A percentile compares a stretch with the other conserved stretches of the same genome.
Evolutionary conservation across 345 rosid genomes (phyloP).

Genomic region (Kandelia obovata): DNA sequence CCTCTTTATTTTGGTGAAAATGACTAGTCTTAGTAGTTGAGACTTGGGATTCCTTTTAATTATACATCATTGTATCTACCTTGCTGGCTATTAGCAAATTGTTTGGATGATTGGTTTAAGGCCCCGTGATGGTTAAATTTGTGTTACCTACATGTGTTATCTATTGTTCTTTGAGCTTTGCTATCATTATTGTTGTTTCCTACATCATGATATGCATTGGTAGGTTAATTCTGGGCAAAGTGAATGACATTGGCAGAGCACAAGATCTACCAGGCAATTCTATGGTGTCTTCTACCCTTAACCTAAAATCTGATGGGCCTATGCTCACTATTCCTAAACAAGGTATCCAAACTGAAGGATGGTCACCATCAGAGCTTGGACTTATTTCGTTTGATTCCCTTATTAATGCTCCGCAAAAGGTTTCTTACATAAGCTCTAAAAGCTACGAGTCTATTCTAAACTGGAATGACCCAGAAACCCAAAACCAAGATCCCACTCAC

Average conservation of each 20-base stretch:
- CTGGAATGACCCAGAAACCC: slow-evolving; percentile 26
- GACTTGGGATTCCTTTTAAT: slow-evolving; percentile 21
- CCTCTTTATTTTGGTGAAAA: slow-evolving; percentile 22
- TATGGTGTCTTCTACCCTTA: slow-evolving; percentile 29
- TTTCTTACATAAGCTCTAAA: slow-evolving; percentile 21
- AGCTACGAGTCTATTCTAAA: slow-evolving; percentile 25
- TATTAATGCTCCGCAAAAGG: slow-evolving; percentile 37
- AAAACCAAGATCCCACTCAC: slow-evolving; percentile 30
- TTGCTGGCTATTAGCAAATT: too few relatives aligned
- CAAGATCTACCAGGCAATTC: slow-evolving; percentile 28
- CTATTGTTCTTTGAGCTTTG: too few relatives aligned
- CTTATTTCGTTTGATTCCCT: slow-evolving; percentile 46
- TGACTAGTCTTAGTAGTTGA: slow-evolving; percentile 9
- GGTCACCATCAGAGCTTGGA: slow-evolving; percentile 41
- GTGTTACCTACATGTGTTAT: too few relatives aligned
- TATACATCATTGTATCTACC: too few relatives aligned
- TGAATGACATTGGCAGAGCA: slow-evolving; percentile 28
- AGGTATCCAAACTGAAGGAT: slow-evolving; percentile 25
- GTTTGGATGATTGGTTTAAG: background rate
- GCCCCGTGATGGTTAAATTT: too few relatives aligned
- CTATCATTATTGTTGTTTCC: too few relatives aligned
- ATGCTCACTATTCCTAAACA: slow-evolving; percentile 28
- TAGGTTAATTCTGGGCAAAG: background rate
- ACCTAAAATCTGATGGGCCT: slow-evolving; percentile 35
- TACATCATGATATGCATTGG: background rate